Evolutionary conservation across 345 rosid species (phyloP).

Genomic region (Populus davidiana): DNA sequence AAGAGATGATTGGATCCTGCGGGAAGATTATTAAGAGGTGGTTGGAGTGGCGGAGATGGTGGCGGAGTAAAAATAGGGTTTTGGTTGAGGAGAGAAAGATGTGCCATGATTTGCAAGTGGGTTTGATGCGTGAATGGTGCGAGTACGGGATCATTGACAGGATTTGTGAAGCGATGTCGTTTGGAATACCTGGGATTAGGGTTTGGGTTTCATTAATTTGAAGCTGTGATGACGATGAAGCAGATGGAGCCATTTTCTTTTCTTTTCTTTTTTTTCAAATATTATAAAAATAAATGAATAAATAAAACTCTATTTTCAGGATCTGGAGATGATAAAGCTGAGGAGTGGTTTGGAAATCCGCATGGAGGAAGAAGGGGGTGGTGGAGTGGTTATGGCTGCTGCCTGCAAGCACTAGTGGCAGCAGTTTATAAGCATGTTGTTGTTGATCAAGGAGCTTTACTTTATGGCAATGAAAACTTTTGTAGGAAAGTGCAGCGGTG

Average conservation of each 20-base stretch:
- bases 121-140: conserved; percentile 69
- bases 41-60: conserved; percentile 16
- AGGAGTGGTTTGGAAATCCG: no score
- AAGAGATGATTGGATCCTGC: conserved; percentile 70
- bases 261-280: no score
- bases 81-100: conserved; percentile 61
- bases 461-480: no score
- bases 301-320: no score
- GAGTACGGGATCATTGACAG: conserved; percentile 69
- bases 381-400: no score
- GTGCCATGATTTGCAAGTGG: conserved; percentile 69
- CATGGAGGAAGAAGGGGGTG: no score
- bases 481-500: not conserved
- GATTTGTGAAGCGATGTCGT: conserved; percentile 55
- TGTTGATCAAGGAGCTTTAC: not conserved
- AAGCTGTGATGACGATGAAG: not conserved
- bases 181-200: conserved; percentile 72
- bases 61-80: conserved; percentile 61
- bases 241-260: not conserved
- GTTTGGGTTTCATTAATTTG: conserved; percentile 32
- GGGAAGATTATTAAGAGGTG: conserved; percentile 88
- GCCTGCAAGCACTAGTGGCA: not conserved
- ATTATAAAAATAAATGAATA: no score
- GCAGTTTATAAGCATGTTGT: not conserved
- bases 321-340: no score